Evolutionary conservation across 345 rosid genomes (phyloP).

Genomic region (Cardamine chenopodiifolia): DNA sequence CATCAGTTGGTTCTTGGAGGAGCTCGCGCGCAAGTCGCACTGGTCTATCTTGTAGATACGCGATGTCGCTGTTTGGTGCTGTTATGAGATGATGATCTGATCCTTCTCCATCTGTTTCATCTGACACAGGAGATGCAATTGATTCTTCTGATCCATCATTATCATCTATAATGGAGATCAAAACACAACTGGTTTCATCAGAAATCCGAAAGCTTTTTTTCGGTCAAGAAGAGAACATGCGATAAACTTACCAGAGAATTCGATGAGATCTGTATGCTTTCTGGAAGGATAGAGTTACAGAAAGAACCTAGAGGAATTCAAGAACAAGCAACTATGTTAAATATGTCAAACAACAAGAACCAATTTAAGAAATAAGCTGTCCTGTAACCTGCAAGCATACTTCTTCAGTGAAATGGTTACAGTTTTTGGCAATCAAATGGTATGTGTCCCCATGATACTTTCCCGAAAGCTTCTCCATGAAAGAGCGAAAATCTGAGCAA

Average conservation of each 20-base stretch:
- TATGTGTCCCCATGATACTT: slow-evolving; percentile 86
- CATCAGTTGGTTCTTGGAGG: slow-evolving; percentile 35
- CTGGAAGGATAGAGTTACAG: slow-evolving; percentile 92
- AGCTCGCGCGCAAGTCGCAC: slow-evolving; percentile 62
- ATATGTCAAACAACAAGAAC: slow-evolving; percentile 2
- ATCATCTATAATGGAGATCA: slow-evolving; percentile 8
- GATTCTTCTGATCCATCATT: slow-evolving; percentile 70
- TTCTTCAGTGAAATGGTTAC: slow-evolving; percentile 93
- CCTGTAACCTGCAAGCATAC: slow-evolving; percentile 76
- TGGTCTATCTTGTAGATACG: slow-evolving; percentile 67
- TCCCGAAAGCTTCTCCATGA: slow-evolving; percentile 77
- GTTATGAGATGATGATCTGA: slow-evolving; percentile 75
- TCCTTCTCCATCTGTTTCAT: slow-evolving; percentile 69
- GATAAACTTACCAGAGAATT: slow-evolving; percentile 60
- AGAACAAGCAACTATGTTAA: slow-evolving; percentile 25
- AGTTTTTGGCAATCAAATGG: slow-evolving; percentile 92
- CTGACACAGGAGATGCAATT: slow-evolving; percentile 41
- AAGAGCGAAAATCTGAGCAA: slow-evolving; percentile 73
- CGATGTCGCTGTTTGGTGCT: slow-evolving; percentile 64
- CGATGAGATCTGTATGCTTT: slow-evolving; percentile 71
- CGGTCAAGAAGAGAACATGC: not conserved
- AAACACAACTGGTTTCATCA: slow-evolving; percentile 4
- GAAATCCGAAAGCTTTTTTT: not conserved
- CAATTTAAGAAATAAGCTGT: slow-evolving; percentile 41
- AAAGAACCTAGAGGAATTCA: slow-evolving; percentile 68